A percentile compares a stretch with the other conserved stretches of the same genome.
These are phyloP conservation scores for Wakefieldia striispora DNA, from an alignment of 768 basidiomycete species.

Conservation along the genomic window DNA sequence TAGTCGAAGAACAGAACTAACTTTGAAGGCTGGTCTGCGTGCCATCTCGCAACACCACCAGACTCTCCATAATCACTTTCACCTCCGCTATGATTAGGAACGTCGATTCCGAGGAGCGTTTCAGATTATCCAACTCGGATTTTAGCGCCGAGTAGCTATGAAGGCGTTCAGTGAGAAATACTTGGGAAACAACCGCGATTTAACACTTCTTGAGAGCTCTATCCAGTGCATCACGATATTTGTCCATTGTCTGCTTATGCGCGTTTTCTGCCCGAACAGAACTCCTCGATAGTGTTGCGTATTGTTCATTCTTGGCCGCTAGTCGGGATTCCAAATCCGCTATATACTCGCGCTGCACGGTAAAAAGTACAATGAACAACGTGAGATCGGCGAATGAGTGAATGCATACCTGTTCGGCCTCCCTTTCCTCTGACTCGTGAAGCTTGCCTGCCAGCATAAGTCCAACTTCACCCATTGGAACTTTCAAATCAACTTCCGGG, in stretches of 20 bases:
- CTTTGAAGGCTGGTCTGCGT: slow-evolving; percentile 25
- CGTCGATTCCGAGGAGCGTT: slow-evolving; percentile 21
- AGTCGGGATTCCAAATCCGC: slow-evolving; percentile 20
- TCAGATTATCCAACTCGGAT: slow-evolving; percentile 28
- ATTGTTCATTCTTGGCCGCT: slow-evolving; percentile 14
- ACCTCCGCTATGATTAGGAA: slow-evolving; percentile 23
- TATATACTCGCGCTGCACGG: slow-evolving; percentile 18
- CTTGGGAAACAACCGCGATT: background rate
- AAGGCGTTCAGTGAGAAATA: background rate
- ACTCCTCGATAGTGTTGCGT: slow-evolving; percentile 7
- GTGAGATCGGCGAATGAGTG: background rate
- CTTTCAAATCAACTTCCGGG: slow-evolving; percentile 4
- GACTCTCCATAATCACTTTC: slow-evolving; percentile 24
- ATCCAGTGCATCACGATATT: slow-evolving; percentile 15
- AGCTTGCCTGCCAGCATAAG: slow-evolving; percentile 2
- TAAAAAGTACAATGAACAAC: background rate
- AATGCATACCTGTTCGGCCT: slow-evolving; percentile 9
- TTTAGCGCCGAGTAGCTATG: slow-evolving; percentile 31
- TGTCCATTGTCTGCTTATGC: slow-evolving; percentile 15
- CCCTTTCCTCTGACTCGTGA: slow-evolving; percentile 10
- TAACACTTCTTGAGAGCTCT: slow-evolving; percentile 21
- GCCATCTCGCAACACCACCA: slow-evolving; percentile 22
- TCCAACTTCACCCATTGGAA: background rate
- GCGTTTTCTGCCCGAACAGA: slow-evolving; percentile 12
- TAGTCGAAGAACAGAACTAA: slow-evolving; percentile 8